A percentile compares a stretch with the other conserved stretches of the same genome.
Conservation (phyloP, 2,329 filamentous ascomycete species). For the Paramyrothecium roridum region DNA sequence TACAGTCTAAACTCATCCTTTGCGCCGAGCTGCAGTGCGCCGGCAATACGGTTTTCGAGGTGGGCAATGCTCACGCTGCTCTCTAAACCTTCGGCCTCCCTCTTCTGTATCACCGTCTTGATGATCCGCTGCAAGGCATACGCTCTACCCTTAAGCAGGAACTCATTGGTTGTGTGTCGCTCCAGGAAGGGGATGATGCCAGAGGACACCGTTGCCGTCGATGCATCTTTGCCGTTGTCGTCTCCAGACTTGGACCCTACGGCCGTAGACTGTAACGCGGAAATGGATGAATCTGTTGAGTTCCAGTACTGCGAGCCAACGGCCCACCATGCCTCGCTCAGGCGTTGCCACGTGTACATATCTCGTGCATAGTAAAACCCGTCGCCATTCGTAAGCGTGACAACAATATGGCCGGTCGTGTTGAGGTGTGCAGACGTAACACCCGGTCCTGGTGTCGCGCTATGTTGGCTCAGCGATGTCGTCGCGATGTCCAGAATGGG, state of each 20-base stretch:
- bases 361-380: slow-evolving; percentile 84
- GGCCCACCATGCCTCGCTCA: slow-evolving; percentile 98
- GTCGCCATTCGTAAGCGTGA: slow-evolving; percentile 93
- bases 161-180: slow-evolving; percentile 90
- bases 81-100: slow-evolving; percentile 91
- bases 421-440: slow-evolving; percentile 91
- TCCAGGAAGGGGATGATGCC: slow-evolving; percentile 93
- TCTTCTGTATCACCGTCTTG: slow-evolving; percentile 81
- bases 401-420: slow-evolving; percentile 76
- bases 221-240: slow-evolving; percentile 40
- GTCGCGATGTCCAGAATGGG: slow-evolving; percentile 86
- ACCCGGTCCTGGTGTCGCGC: slow-evolving; percentile 72
- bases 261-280: slow-evolving; percentile 71
- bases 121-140: slow-evolving; percentile 90
- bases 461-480: slow-evolving; percentile 73
- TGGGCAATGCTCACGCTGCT: slow-evolving; percentile 89
- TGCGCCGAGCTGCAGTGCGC: slow-evolving; percentile 77
- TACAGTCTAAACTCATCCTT: slow-evolving; percentile 93
- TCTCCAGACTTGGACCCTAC: slow-evolving; percentile 54
- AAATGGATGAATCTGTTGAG: slow-evolving; percentile 85
- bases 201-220: slow-evolving; percentile 65
- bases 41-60: slow-evolving; percentile 90
- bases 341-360: slow-evolving; percentile 88
- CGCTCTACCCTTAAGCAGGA: slow-evolving; percentile 84
- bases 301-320: slow-evolving; percentile 99